phyloP scores from a whole-genome alignment of 2,329 filamentous ascomycete species.

The Talaromyces sp. region DNA sequence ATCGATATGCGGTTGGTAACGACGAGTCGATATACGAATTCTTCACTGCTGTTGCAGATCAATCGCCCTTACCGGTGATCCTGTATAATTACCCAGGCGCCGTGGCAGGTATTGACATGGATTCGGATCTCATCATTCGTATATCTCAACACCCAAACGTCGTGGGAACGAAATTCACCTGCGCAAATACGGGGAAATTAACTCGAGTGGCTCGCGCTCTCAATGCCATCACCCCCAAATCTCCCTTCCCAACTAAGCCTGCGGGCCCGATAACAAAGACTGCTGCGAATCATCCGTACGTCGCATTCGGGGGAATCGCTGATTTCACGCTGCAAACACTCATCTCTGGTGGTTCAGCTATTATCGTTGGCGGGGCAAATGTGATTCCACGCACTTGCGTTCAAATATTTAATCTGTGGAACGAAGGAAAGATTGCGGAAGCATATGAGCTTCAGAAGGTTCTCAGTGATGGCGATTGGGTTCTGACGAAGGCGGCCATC shows the following conservation, averaged over 20 bases:
- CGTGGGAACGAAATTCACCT: constrained; percentile 85
- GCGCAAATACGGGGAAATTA: constrained; percentile 83
- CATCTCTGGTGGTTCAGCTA: constrained; percentile 72
- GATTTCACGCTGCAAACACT: constrained; percentile 83
- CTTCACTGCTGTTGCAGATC: constrained; percentile 70
- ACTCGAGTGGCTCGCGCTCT: constrained; percentile 72
- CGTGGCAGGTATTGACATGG: constrained; percentile 81
- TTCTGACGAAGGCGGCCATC: constrained; percentile 75
- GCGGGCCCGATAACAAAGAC: constrained; percentile 21
- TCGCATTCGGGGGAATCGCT: constrained; percentile 84
- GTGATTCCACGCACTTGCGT: constrained; percentile 80
- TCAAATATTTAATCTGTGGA: constrained; percentile 72
- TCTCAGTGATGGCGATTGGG: constrained; percentile 75
- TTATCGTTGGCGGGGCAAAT: constrained; percentile 82
- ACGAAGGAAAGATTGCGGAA: constrained; percentile 68
- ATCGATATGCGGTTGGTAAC: constrained; percentile 65
- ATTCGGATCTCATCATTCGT: constrained; percentile 77
- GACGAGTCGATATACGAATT: constrained; percentile 68
- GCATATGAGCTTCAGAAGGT: constrained; percentile 70
- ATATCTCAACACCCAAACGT: constrained; percentile 78
- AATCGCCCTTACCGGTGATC: constrained; percentile 69
- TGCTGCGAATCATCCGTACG: constrained; percentile 52
- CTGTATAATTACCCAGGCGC: constrained; percentile 90
- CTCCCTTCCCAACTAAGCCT: constrained; percentile 27
- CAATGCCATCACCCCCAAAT: constrained; percentile 61